phyloP scores from a whole-genome alignment of 2,329 filamentous ascomycete species.

The Pyricularia grisea region DNA sequence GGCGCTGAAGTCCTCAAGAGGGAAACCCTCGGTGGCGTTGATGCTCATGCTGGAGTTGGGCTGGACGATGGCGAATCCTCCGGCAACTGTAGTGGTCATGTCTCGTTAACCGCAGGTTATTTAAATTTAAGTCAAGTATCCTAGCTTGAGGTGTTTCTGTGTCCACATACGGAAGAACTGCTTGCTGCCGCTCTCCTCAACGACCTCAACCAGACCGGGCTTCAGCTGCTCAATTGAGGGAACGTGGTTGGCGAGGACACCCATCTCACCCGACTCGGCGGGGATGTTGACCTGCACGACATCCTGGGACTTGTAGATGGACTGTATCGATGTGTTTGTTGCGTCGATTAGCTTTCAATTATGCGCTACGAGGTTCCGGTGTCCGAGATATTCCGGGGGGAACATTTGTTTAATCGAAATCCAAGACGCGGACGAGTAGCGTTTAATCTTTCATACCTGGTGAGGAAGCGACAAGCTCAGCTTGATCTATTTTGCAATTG shows the following conservation, averaged over 20 bases:
- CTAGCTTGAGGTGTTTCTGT: background rate
- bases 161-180: slow-evolving; percentile 87
- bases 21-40: slow-evolving; percentile 93
- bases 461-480: slow-evolving; percentile 95
- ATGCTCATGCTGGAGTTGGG: slow-evolving; percentile 92
- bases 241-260: slow-evolving; percentile 98
- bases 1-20: slow-evolving; percentile 90
- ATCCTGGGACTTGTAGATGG: slow-evolving; percentile 59
- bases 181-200: slow-evolving; percentile 87
- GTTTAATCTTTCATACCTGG: slow-evolving; percentile 60
- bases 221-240: slow-evolving; percentile 98
- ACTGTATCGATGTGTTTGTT: slow-evolving; percentile 31
- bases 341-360: background rate
- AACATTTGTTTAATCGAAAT: background rate
- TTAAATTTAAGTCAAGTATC: background rate
- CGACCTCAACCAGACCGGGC: slow-evolving; percentile 88
- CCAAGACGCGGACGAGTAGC: background rate
- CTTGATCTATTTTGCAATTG: slow-evolving; percentile 60
- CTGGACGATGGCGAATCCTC: slow-evolving; percentile 94
- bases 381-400: background rate
- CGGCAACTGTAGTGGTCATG: slow-evolving; percentile 59
- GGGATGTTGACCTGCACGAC: slow-evolving; percentile 97
- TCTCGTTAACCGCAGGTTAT: background rate
- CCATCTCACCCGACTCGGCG: slow-evolving; percentile 98
- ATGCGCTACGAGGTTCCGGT: background rate